Evolutionary conservation across 768 basidiomycete species (phyloP).

Genomic region (Trametes elegans): DNA sequence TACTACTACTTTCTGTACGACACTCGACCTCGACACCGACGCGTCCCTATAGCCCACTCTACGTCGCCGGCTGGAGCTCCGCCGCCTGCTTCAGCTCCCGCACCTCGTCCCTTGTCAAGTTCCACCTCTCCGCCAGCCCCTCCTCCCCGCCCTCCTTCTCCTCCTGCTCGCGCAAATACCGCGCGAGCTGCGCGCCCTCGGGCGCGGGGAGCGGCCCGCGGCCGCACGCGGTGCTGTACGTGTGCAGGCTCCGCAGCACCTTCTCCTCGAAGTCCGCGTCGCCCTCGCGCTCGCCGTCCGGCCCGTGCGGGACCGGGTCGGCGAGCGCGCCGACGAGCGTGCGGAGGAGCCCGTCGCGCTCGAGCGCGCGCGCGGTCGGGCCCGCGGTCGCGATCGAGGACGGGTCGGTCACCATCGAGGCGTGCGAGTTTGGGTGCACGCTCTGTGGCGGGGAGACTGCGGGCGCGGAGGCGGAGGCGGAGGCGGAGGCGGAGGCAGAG

Average conservation of each 20-base stretch:
- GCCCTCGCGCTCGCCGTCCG: constrained; percentile 60
- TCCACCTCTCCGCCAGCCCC: constrained; percentile 29
- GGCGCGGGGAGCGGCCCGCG: constrained; percentile 29
- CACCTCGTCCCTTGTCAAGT: constrained; percentile 27
- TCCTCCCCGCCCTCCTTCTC: constrained; percentile 29
- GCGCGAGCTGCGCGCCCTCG: not conserved
- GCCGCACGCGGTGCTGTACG: constrained; percentile 47
- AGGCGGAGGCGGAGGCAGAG: not conserved
- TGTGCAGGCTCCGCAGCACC: constrained; percentile 55
- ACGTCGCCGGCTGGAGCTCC: not conserved
- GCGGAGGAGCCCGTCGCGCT: constrained; percentile 43
- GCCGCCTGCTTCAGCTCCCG: constrained; percentile 15
- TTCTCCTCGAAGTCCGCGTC: constrained; percentile 71
- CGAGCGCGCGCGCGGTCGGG: constrained; percentile 48
- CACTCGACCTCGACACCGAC: not conserved
- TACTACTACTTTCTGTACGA: not conserved
- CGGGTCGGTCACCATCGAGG: constrained; percentile 58
- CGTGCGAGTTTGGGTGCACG: constrained; percentile 74
- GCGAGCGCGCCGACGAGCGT: constrained; percentile 52
- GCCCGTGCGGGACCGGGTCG: constrained; percentile 59
- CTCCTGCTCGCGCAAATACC: constrained; percentile 10
- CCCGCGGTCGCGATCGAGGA: constrained; percentile 49
- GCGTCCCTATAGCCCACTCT: not conserved
- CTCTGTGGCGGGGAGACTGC: constrained; percentile 23
- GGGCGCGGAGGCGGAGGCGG: constrained; percentile 1